Conservation (phyloP, 106 monocot species). For the Hemerocallis citrina region DNA sequence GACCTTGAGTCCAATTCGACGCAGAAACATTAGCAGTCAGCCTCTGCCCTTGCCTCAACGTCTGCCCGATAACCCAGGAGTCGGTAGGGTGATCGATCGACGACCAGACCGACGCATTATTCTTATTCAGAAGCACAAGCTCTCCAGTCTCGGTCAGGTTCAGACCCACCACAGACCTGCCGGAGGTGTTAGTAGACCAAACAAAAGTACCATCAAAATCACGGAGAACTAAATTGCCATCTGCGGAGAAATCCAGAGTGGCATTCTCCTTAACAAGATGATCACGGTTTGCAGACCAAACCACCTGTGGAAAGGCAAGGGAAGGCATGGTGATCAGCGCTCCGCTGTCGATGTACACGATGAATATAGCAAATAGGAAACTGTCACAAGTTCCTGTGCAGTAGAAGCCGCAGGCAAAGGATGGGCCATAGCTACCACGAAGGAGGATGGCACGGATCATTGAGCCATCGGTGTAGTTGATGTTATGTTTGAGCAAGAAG, state of each 20-base stretch:
- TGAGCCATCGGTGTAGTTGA: no score
- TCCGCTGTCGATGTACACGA: no score
- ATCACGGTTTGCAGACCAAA: background rate
- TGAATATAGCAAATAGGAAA: no score
- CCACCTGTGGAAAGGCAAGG: no score
- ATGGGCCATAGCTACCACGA: no score
- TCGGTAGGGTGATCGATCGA: constrained; percentile 27
- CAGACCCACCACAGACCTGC: background rate
- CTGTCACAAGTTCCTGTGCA: no score
- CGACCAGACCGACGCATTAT: constrained; percentile 5
- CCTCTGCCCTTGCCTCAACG: constrained; percentile 10
- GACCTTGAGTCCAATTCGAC: constrained; percentile 3
- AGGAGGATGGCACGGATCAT: no score
- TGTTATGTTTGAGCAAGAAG: no score
- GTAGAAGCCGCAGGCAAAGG: no score
- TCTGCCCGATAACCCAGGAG: constrained; percentile 26
- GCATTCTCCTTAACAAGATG: background rate
- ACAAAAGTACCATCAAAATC: background rate
- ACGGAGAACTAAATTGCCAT: no score
- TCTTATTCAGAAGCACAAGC: constrained; percentile 9
- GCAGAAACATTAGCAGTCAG: constrained; percentile 15
- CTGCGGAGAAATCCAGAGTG: constrained; percentile 21
- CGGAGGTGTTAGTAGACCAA: constrained; percentile 15
- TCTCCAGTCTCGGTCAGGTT: constrained; percentile 11
- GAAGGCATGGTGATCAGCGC: no score